Evolutionary conservation across 495 filamentous ascomycete species (phyloP), one percentile per base, ranked within the genome.

Genomic region (Evansstolkia leycettana): DNA sequence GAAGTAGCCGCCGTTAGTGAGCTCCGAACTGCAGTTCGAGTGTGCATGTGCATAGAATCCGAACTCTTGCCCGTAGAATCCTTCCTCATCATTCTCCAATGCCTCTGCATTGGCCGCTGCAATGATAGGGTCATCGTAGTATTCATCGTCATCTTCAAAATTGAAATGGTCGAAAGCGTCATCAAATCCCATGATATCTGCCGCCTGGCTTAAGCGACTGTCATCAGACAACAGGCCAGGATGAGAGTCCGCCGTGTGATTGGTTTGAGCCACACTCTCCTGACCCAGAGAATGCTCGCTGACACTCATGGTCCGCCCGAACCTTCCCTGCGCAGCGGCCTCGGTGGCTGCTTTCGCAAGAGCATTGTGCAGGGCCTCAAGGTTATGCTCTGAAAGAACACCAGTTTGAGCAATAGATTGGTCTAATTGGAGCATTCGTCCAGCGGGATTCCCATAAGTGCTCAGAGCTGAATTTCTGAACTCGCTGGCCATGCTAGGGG

Each of bases 11-110:
- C 90, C 92, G 35, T 83, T 77, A 13, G 71, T 73, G 42, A 80
- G 80, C 28, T 81, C 57, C 7, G 58, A 53, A 12, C 48, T 51
- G 24, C 51, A 53, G 12, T 54, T 53, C 9, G 67, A 47, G 3
- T 76, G 67, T n/a, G 75, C 72, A 13, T 62, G 57, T 8, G 88
- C 84, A 51, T 90, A 96, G 58, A 98, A 98, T n/a, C 87, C 88
- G 44, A 98, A 98, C 53, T 98, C 90, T 43, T 87, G 80, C 2
- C 90, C 92, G 50, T 98, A 98, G 60, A 86, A 88, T 5, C 83
- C 89, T 32, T 94, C 89, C 11, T 78, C 76, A 45, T 98, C 90
- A 42, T 82, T 84, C 30, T 90, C 90, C 3, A 98, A 69, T 14
- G 82, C 90, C 47, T 88, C 85, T 5, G 89, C 89, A 44, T 98